Base-by-base conservation (phyloP, 169 alveolate genomes). In the Cryptosporidium ubiquitum region DNA sequence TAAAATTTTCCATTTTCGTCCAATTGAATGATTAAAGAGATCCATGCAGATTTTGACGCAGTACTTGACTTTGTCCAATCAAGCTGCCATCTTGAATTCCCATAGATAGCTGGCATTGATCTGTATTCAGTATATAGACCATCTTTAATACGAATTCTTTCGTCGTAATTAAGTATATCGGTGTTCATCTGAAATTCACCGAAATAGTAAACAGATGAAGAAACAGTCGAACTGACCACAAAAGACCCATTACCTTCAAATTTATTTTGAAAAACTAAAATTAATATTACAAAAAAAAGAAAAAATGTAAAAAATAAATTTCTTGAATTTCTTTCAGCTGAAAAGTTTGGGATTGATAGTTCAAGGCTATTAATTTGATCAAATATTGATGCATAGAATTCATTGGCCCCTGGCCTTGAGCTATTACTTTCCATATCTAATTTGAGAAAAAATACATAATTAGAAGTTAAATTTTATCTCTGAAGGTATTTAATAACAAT, bases 21-120 rank as follows among this genome's bases (percentile, higher is more conserved):
- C 12, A 58, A 37, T 23, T 61, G 75, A 5, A 79, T 23, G 10
- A 10, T 61, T 29, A 79, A 64, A 6, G 89, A 60, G 39, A 79
- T 42, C 89, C 75, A 79, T n/a, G 89, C 89, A 35, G 42, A 42
- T 23, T 39, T 42, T 40, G 89, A 79, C 4, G 55, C 12, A 39
- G n/a, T 26, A 79, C 64, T 40, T 2, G 89, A 79, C 20, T 79
- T 79, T 23, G 79, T 42, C 89, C 89, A 79, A 44, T 79, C 89
- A 64, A 79, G 26, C 26, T 79, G 89, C 89, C 89, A 79, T 61
- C 47, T 79, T 47, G 89, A 58, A 64, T 49, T 68, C 14, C 89
- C 89, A 9, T 39, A n/a, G 33, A 57, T 58, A 33, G 40, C 5
- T 73, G 64, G 31, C 7, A 33, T 35, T 10, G 71, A 33, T 20